Percentiles rank a stretch among this genome's conserved stretches.
These are phyloP conservation scores for Sarcodon aspratus DNA, from an alignment of 768 basidiomycete genomes.

Conservation along the genomic window DNA sequence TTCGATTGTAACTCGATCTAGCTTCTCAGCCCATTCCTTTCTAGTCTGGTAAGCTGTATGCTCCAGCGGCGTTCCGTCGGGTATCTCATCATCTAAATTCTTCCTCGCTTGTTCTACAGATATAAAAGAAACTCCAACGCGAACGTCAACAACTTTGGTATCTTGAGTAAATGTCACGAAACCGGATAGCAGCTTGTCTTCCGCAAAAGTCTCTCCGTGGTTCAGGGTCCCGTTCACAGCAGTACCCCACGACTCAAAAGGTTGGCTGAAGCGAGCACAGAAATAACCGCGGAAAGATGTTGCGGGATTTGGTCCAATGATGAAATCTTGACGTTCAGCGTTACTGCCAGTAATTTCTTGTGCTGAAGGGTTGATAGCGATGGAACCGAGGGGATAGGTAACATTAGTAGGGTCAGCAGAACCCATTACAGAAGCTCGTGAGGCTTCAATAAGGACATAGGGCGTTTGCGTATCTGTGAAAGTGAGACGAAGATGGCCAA, in stretches of 20 bases:
- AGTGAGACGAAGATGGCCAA: constrained; percentile 64
- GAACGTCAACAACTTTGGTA: constrained; percentile 32
- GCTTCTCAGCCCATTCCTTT: constrained; percentile 27
- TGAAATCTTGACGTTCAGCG: constrained; percentile 59
- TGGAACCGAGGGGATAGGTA: constrained; percentile 42
- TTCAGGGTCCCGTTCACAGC: constrained; percentile 28
- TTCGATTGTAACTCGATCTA: constrained; percentile 23
- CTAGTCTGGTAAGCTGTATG: constrained; percentile 24
- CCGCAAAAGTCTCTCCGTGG: constrained; percentile 16
- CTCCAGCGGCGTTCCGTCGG: constrained; percentile 26
- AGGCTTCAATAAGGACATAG: constrained; percentile 57
- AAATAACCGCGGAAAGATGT: constrained; percentile 32
- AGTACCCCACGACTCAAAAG: constrained; percentile 35
- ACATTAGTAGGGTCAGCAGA: constrained; percentile 33
- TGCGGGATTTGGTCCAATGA: constrained; percentile 42
- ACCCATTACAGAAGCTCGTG: constrained; percentile 50
- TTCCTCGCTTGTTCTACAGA: constrained; percentile 45
- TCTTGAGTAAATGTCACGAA: constrained; percentile 31
- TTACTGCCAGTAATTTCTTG: constrained; percentile 53
- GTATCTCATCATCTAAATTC: constrained; percentile 28
- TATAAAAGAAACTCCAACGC: constrained; percentile 67
- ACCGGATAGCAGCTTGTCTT: constrained; percentile 38
- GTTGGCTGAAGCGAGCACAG: constrained; percentile 43
- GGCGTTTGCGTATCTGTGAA: constrained; percentile 36
- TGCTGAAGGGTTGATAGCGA: constrained; percentile 29